phyloP scores from a whole-genome alignment of 225 moss, liverwort and hornwort species.

The Antitrichia curtipendula region DNA sequence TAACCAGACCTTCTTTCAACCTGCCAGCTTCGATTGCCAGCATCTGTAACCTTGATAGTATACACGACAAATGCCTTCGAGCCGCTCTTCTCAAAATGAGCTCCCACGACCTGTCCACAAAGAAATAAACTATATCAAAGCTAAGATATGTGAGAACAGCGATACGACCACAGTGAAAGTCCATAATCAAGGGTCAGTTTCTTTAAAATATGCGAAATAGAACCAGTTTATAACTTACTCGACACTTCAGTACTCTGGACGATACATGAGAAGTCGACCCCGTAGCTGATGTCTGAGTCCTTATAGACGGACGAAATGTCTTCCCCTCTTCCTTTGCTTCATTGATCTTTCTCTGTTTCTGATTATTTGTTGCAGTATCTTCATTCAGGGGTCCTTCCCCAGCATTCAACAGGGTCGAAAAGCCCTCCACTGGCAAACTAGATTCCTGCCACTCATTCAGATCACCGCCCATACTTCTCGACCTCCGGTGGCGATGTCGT shows the following conservation, averaged over 20 bases:
- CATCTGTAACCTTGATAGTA: slow-evolving; percentile 70
- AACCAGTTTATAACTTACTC: slow-evolving; percentile 1
- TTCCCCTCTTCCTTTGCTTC: not conserved
- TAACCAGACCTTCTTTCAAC: slow-evolving; percentile 56
- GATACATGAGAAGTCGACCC: slow-evolving; percentile 1
- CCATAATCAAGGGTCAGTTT: not conserved
- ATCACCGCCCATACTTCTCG: slow-evolving; percentile 35
- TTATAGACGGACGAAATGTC: not conserved
- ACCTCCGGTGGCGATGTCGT: slow-evolving; percentile 13
- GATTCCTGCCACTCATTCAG: slow-evolving; percentile 26
- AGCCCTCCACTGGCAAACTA: slow-evolving; percentile 2
- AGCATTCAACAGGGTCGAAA: slow-evolving; percentile 8
- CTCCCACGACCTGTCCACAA: slow-evolving; percentile 57
- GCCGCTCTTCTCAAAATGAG: slow-evolving; percentile 71
- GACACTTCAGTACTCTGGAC: slow-evolving; percentile 13
- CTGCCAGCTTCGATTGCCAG: slow-evolving; percentile 65
- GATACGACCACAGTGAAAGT: not conserved
- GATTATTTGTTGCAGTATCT: not conserved
- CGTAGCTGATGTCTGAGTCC: not conserved
- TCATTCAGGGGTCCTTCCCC: slow-evolving; percentile 6
- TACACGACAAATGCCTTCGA: slow-evolving; percentile 88
- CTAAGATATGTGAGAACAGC: not conserved
- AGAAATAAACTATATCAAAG: not conserved
- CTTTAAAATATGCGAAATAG: not conserved
- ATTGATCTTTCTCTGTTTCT: not conserved